phyloP scores from a whole-genome alignment of 352 stramenopile genomes.

The Globisporangium carolinianum region DNA sequence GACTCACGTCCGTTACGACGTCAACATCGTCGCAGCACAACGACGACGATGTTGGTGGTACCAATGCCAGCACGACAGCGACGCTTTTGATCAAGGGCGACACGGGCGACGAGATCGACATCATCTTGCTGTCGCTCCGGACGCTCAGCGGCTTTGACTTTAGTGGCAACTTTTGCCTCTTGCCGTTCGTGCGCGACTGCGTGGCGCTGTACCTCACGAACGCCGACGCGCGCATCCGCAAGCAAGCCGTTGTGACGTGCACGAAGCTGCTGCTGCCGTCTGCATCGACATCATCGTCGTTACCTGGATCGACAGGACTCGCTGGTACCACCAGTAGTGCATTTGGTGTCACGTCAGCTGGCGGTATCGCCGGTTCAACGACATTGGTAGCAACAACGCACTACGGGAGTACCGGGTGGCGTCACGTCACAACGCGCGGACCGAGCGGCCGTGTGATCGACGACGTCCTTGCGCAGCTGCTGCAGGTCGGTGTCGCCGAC shows the following conservation, averaged over 20 bases:
- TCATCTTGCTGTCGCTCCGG: slow-evolving; percentile 86
- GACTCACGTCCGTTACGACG: slow-evolving; percentile 5
- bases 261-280: slow-evolving; percentile 65
- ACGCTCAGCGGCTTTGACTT: slow-evolving; percentile 94
- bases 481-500: slow-evolving; percentile 92
- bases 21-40: slow-evolving; percentile 9
- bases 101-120: slow-evolving; percentile 67
- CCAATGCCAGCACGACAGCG: not conserved
- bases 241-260: slow-evolving; percentile 85
- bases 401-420: slow-evolving; percentile 22
- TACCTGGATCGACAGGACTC: too few species aligned
- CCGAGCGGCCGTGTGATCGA: slow-evolving; percentile 90
- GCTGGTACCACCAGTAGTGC: not conserved
- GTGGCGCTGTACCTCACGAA: slow-evolving; percentile 91
- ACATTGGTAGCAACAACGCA: too few species aligned
- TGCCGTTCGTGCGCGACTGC: slow-evolving; percentile 94
- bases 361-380: too few species aligned
- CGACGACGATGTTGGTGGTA: slow-evolving; percentile 22
- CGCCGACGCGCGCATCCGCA: slow-evolving; percentile 82
- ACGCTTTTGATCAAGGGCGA: slow-evolving; percentile 65
- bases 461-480: slow-evolving; percentile 88
- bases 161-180: slow-evolving; percentile 87
- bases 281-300: too few species aligned
- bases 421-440: slow-evolving; percentile 66
- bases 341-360: not conserved